Percentiles rank a stretch among this genome's conserved stretches.
Evolutionary conservation across 805 yeast genomes (phyloP).

Genomic region (Suhomyces sp.): DNA sequence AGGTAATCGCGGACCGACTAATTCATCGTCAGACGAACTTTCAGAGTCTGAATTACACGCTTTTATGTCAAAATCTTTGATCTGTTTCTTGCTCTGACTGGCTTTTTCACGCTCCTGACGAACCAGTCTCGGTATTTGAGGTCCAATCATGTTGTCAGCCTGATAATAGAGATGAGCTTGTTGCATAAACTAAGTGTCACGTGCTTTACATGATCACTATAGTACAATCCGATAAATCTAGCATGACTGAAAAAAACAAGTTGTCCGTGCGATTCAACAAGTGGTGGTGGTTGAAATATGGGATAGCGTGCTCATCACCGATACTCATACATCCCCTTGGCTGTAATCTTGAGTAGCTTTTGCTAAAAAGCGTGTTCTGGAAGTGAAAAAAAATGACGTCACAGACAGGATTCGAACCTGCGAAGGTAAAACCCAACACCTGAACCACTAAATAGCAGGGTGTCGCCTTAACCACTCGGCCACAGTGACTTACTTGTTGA

Average conservation of each 20-base stretch:
- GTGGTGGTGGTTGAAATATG: background rate
- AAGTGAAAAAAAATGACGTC: constrained; percentile 50
- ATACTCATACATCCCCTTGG: no score
- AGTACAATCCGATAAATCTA: background rate
- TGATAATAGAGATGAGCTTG: background rate
- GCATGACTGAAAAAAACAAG: background rate
- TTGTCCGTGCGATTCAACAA: background rate
- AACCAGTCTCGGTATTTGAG: constrained; percentile 4
- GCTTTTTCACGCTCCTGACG: background rate
- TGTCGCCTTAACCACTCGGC: constrained; percentile 95
- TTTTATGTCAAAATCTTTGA: background rate
- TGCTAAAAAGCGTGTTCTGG: background rate
- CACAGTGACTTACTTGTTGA: constrained; percentile 46
- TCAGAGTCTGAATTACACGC: background rate
- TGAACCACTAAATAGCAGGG: constrained; percentile 60
- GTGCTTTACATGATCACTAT: background rate
- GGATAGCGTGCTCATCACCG: background rate
- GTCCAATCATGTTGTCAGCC: constrained; percentile 1
- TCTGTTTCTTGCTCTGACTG: background rate
- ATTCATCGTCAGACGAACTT: constrained; percentile 1
- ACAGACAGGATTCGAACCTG: constrained; percentile 99
- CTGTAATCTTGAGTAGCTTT: background rate
- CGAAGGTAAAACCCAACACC: constrained; percentile 55
- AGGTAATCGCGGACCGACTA: constrained; percentile 1
- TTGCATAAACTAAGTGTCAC: background rate